Conservation (phyloP, 1,284 basidiomycete genomes). For the Ceratobasidium papillatum region DNA sequence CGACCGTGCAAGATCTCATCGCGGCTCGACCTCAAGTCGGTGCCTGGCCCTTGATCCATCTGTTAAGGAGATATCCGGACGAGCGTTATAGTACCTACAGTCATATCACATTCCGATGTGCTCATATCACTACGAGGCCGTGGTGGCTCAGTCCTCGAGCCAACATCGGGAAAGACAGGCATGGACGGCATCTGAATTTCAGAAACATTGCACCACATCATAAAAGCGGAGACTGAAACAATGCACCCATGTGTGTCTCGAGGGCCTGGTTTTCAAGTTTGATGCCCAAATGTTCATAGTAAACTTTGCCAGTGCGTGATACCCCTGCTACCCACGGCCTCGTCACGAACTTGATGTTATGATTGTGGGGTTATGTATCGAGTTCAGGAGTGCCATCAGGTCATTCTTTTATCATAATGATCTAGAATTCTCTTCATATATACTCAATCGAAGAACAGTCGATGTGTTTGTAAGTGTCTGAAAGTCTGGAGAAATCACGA, state of each 20-base stretch:
- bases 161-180: neutral
- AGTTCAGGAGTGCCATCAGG: too few species aligned
- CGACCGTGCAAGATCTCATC: constrained; percentile 50
- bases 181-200: neutral
- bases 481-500: too few species aligned
- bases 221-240: neutral
- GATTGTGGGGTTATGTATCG: too few species aligned
- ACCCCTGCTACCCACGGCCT: too few species aligned
- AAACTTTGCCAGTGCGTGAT: too few species aligned
- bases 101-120: neutral
- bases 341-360: too few species aligned
- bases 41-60: neutral
- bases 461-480: too few species aligned
- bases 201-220: neutral
- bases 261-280: neutral
- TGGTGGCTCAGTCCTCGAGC: neutral
- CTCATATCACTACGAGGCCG: neutral
- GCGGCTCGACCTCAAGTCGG: neutral
- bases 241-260: neutral
- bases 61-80: neutral
- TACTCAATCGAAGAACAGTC: too few species aligned
- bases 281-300: too few species aligned
- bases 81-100: neutral
- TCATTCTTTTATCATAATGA: too few species aligned
- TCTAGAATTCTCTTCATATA: too few species aligned